Percentiles rank a stretch among this genome's conserved stretches.
phyloP scores from a whole-genome alignment of 139 green algal genomes.

The Chlorella sorokiniana region DNA sequence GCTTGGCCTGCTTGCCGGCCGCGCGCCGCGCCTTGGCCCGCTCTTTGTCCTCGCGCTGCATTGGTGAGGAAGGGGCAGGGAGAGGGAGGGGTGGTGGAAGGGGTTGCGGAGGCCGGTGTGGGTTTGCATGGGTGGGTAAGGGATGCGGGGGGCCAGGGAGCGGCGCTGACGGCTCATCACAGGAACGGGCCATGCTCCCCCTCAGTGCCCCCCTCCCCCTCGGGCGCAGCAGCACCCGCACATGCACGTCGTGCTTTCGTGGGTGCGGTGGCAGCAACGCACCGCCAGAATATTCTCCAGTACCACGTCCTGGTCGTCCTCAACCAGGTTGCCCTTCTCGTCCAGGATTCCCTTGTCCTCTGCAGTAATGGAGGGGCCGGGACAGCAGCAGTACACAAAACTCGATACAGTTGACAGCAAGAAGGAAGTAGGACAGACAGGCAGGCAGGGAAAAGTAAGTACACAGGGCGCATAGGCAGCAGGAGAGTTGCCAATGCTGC shows the following conservation, averaged over 20 bases:
- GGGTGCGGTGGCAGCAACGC: too few relatives aligned
- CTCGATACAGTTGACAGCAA: too few relatives aligned
- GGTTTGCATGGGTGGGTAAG: neutral
- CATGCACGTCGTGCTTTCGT: too few relatives aligned
- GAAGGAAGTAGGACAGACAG: too few relatives aligned
- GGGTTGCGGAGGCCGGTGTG: neutral
- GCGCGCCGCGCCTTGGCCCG: conserved; percentile 69
- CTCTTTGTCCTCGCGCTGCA: conserved; percentile 73
- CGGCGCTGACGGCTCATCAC: too few relatives aligned
- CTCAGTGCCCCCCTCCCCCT: too few relatives aligned
- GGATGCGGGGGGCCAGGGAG: neutral
- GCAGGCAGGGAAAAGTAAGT: too few relatives aligned
- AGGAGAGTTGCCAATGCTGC: too few relatives aligned
- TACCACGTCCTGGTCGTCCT: conserved; percentile 70
- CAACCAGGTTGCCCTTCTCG: conserved; percentile 64
- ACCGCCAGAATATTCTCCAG: conserved; percentile 85
- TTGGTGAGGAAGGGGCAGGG: neutral
- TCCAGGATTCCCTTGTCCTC: conserved; percentile 82
- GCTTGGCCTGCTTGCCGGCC: conserved; percentile 70
- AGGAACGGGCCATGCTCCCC: too few relatives aligned
- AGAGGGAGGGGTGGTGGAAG: neutral
- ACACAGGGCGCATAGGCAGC: too few relatives aligned
- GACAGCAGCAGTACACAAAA: too few relatives aligned
- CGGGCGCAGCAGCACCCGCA: too few relatives aligned
- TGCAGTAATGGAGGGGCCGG: neutral